Base-by-base conservation (phyloP, 176 grass and related monocot species). In the Guadua angustifolia region DNA sequence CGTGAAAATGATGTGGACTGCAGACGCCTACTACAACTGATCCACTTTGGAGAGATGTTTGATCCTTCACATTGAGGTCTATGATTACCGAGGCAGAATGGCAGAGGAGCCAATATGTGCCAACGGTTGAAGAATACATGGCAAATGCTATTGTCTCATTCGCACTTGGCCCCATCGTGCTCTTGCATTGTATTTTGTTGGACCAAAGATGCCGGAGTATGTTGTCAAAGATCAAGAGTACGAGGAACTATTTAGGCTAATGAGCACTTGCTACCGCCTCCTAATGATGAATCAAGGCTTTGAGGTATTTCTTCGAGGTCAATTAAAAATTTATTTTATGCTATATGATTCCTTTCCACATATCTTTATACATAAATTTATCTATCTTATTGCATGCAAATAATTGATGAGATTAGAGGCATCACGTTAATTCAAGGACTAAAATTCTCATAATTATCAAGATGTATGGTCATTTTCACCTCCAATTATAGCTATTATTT, bases 71-170 rank as follows among this genome's bases (percentile, higher is more conserved):
- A n/a, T n/a, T n/a, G n/a, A n/a, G n/a, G n/a, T n/a, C n/a, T n/a
- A 89, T 89, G 95, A 94, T 93, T 90, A 88, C 39, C 5, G 90
- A 97, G 58, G 86, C 83, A 46, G 82, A 88, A 21, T 94, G 94
- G 92, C 1, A 36, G 26, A 56, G 70, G 11, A 82, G 29, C 82
- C 70, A 80, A 39, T 62, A 82, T 55, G 71, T 90, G n/a, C 94
- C 92, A 39, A 83, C 79, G 19, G 1, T 61, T 12, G 85, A 88
- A 51, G 88, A 97, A 65, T 92, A 97, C 71, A 83, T 97, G 71
- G 6, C 1, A 63, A 97, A 94, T 78, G 89, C 82, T 19, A 16
- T 33, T 61, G 62, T 92, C 55, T 87, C 92, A 36, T 86, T 92
- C 55, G 92, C 88, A 43, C 6, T 94, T 50, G 94, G 89, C 0